Conservation (phyloP, 1,284 basidiomycete species). For the Coriolopsis trogii region DNA sequence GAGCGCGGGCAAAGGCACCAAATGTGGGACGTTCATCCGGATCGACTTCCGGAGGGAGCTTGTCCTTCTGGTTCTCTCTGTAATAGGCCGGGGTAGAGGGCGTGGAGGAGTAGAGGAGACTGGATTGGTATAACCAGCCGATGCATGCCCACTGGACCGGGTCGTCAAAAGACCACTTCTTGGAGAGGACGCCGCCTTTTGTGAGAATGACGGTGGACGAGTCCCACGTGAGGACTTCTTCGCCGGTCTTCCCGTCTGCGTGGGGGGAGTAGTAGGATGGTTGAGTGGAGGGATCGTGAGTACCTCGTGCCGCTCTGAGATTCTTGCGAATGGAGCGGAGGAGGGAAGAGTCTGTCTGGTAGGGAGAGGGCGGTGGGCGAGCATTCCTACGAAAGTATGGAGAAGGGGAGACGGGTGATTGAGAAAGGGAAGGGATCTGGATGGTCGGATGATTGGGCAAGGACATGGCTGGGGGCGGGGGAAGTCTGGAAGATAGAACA, state of each 20-base stretch:
- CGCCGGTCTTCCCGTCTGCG: constrained; percentile 26
- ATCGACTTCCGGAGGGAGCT: constrained; percentile 36
- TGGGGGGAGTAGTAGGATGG: constrained; percentile 12
- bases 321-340: constrained; percentile 29
- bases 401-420: neutral
- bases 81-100: constrained; percentile 41
- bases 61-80: constrained; percentile 33
- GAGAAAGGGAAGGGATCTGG: constrained; percentile 10
- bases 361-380: neutral
- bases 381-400: constrained; percentile 9
- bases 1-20: constrained; percentile 53
- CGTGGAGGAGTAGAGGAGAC: constrained; percentile 27
- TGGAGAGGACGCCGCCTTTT: constrained; percentile 68
- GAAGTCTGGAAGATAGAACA: too few relatives aligned
- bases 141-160: constrained; percentile 78
- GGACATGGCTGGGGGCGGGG: constrained; percentile 9
- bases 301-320: constrained; percentile 26
- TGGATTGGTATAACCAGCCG: constrained; percentile 66
- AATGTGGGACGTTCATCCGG: constrained; percentile 46
- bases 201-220: constrained; percentile 68
- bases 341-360: constrained; percentile 23
- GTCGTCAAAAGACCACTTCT: constrained; percentile 75
- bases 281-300: constrained; percentile 17
- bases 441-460: neutral
- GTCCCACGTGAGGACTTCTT: constrained; percentile 73